phyloP scores from a whole-genome alignment of 2,329 filamentous ascomycete species.

The Emmonsiellopsis sp. region DNA sequence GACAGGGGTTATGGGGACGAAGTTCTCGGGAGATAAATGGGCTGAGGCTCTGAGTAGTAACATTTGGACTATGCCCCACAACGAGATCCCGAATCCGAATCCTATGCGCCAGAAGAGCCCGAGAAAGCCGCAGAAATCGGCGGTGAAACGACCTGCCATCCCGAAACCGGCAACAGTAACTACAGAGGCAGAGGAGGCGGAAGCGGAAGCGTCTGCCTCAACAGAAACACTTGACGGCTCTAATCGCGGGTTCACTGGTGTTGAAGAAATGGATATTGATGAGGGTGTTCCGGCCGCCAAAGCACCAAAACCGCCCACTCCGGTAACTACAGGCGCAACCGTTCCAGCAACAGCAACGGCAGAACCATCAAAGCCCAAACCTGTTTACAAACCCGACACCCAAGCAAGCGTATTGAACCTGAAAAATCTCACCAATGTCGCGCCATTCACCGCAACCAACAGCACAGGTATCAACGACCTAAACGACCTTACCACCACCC shows the following conservation, averaged over 20 bases:
- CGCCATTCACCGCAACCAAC: constrained; percentile 40
- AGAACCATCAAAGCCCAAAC: too few species aligned
- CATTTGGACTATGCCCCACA: constrained; percentile 24
- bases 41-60: constrained; percentile 25
- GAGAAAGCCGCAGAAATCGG: constrained; percentile 23
- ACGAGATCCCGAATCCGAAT: constrained; percentile 19
- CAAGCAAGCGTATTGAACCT: constrained; percentile 31
- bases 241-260: constrained; percentile 13
- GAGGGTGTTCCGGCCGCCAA: constrained; percentile 21
- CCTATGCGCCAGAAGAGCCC: constrained; percentile 23
- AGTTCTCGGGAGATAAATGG: constrained; percentile 33
- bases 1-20: constrained; percentile 25
- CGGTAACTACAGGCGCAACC: background rate
- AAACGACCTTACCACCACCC: constrained; percentile 42
- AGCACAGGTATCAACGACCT: constrained; percentile 44
- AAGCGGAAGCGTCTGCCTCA: constrained; percentile 19
- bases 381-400: background rate
- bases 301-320: background rate
- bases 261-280: constrained; percentile 41
- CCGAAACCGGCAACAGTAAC: constrained; percentile 29
- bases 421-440: constrained; percentile 40
- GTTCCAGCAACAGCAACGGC: too few species aligned
- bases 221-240: constrained; percentile 12
- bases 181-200: constrained; percentile 31
- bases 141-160: constrained; percentile 19